Percentiles rank a stretch among this genome's conserved stretches.
Conservation (phyloP, 768 basidiomycete species). For the Suillus bovinus region DNA sequence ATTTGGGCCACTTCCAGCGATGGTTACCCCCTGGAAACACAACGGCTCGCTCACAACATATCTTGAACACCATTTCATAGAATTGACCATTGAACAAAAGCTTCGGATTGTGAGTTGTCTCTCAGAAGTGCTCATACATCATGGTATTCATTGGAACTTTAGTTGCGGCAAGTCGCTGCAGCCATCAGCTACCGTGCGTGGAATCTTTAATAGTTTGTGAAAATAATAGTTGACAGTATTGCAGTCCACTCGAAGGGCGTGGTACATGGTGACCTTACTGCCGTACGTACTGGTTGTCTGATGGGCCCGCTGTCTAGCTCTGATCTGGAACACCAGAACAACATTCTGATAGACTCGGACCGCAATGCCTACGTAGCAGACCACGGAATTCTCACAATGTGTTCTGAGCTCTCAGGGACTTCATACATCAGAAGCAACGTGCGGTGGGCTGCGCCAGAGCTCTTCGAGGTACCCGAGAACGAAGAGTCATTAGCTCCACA, state of each 20-base stretch:
- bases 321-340: conserved; percentile 24
- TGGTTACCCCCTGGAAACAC: conserved; percentile 37
- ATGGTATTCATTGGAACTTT: background rate
- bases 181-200: conserved; percentile 24
- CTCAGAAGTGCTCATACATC: background rate
- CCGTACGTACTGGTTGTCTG: conserved; percentile 26
- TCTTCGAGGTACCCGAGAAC: conserved; percentile 32
- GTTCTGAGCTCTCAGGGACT: conserved; percentile 24
- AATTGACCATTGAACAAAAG: conserved; percentile 5
- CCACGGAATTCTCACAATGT: conserved; percentile 36
- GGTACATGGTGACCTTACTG: conserved; percentile 48
- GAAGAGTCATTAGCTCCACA: background rate
- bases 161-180: conserved; percentile 11
- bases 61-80: conserved; percentile 18
- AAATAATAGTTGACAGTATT: background rate
- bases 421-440: conserved; percentile 25
- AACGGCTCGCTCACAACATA: conserved; percentile 28
- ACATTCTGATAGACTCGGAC: conserved; percentile 35
- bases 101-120: conserved; percentile 19
- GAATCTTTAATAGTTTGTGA: background rate
- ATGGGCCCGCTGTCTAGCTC: background rate
- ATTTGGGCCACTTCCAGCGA: conserved; percentile 32
- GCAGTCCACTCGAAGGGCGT: conserved; percentile 26
- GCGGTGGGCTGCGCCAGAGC: conserved; percentile 45
- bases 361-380: conserved; percentile 36